Base-by-base conservation (phyloP, 2,329 filamentous ascomycete genomes). In the Lachnellula hyalina region DNA sequence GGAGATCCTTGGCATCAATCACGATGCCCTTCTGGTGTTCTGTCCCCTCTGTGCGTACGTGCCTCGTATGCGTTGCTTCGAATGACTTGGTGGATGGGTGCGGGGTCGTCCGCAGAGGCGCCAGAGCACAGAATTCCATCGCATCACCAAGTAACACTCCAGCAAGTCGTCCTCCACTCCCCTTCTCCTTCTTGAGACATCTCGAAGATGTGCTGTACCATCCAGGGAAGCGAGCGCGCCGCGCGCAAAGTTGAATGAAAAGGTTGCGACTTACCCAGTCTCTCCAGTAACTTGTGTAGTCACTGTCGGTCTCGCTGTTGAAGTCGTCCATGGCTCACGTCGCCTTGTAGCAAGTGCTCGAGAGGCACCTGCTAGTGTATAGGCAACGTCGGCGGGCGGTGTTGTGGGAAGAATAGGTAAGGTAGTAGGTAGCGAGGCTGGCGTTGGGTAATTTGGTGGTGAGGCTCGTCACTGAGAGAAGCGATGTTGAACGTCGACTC, bases 211-310 rank as follows among this genome's bases (percentile, higher is more conserved):
- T 52, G 45, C 53, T 35, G 40, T 49, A 36, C 23, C 42, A 36
- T 50, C 25, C 47, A 42, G 32, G 47, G 44, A 36, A 41, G 54
- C 51, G 54, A 28, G 45, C 52, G 47, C 50, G 49, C 51, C 53
- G 61, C 59, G 60, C 53, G 56, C 52, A 58, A 51, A 50, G 51
- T 50, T 47, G 28, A 54, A 57, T 54, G 44, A 54, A 62, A 62
- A 51, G 56, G 54, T 41, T 57, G 58, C 49, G 42, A 85, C 90
- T 77, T 79, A 97, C 94, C 94, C 94, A 99, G 76, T 99, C 94
- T 72, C 93, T 82, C 94, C 94, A 99, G 74, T 97, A 99, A 75
- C 91, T 97, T 48, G 94, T 96, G 72, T 97, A 99, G 76, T 99
- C 94, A 74, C 92, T 96, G 71, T 99, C 94, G 12, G 92, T 96